Percentiles rank a stretch among this genome's conserved stretches.
Conservation (phyloP, 2,329 filamentous ascomycete species). For the Hypoxylon sp. region DNA sequence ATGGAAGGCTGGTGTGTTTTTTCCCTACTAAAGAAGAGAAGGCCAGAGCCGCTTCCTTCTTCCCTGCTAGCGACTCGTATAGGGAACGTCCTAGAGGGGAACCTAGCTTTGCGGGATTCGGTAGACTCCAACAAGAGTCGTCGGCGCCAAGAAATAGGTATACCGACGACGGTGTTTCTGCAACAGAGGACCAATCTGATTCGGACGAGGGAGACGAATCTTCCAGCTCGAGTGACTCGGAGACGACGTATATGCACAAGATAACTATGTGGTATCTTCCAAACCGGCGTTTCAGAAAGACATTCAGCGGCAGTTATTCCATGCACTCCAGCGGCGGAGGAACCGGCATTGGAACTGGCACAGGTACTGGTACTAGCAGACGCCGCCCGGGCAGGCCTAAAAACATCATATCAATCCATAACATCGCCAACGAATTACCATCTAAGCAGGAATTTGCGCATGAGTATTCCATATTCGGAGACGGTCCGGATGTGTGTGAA, state of each 20-base stretch:
- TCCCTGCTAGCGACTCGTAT: constrained; percentile 58
- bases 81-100: constrained; percentile 65
- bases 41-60: constrained; percentile 60
- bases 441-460: constrained; percentile 81
- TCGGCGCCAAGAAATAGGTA: constrained; percentile 60
- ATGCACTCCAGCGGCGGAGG: constrained; percentile 70
- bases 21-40: constrained; percentile 76
- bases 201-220: constrained; percentile 62
- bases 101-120: constrained; percentile 69
- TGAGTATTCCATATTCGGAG: constrained; percentile 86
- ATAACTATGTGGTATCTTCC: constrained; percentile 68
- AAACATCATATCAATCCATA: constrained; percentile 79
- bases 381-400: constrained; percentile 64
- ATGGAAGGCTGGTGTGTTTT: constrained; percentile 74
- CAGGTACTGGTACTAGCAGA: constrained; percentile 65
- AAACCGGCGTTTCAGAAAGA: constrained; percentile 63
- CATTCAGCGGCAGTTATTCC: constrained; percentile 68
- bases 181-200: constrained; percentile 63
- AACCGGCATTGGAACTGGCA: constrained; percentile 69
- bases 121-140: constrained; percentile 64
- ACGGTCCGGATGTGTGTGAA: constrained; percentile 81
- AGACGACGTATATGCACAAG: constrained; percentile 71
- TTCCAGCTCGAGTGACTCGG: constrained; percentile 69
- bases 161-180: constrained; percentile 62
- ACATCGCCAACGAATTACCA: constrained; percentile 77